These are phyloP conservation scores for Candida ficus DNA, from an alignment of 805 yeast species.

Conservation along the genomic window DNA sequence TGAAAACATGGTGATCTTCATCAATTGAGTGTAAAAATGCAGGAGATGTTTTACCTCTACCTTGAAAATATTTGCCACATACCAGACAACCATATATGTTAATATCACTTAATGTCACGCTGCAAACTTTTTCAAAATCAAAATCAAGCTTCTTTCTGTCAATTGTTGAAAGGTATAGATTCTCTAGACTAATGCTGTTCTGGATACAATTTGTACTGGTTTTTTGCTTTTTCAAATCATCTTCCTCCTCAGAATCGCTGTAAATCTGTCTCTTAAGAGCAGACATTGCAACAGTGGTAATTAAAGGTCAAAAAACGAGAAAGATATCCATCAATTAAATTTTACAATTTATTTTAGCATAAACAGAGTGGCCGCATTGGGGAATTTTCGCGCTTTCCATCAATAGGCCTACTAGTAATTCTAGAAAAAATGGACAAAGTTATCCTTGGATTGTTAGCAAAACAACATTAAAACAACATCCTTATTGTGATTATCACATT, in stretches of 20 bases:
- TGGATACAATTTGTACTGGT: background rate
- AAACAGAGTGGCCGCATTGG: background rate
- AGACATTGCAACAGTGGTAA: no score
- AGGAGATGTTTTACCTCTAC: slow-evolving; percentile 56
- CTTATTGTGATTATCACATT: background rate
- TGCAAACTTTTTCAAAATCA: slow-evolving; percentile 64
- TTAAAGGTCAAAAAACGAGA: no score
- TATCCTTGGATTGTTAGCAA: no score
- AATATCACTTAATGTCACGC: slow-evolving; percentile 51
- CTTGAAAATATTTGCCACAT: slow-evolving; percentile 72
- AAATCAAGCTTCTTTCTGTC: slow-evolving; percentile 44
- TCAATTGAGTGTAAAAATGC: slow-evolving; percentile 66
- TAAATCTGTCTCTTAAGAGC: no score
- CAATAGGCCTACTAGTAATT: no score
- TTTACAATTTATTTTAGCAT: no score
- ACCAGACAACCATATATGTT: slow-evolving; percentile 68
- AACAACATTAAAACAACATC: background rate
- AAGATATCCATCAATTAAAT: no score
- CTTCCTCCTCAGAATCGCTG: background rate
- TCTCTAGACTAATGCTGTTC: slow-evolving; percentile 2
- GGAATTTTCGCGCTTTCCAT: slow-evolving; percentile 1
- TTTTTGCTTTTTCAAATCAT: background rate
- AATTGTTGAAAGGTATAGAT: slow-evolving; percentile 26
- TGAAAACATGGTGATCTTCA: slow-evolving; percentile 56
- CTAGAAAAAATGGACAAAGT: background rate